Evolutionary conservation across 1,284 basidiomycete genomes (phyloP).

Genomic region (Phenoliferia sp.): DNA sequence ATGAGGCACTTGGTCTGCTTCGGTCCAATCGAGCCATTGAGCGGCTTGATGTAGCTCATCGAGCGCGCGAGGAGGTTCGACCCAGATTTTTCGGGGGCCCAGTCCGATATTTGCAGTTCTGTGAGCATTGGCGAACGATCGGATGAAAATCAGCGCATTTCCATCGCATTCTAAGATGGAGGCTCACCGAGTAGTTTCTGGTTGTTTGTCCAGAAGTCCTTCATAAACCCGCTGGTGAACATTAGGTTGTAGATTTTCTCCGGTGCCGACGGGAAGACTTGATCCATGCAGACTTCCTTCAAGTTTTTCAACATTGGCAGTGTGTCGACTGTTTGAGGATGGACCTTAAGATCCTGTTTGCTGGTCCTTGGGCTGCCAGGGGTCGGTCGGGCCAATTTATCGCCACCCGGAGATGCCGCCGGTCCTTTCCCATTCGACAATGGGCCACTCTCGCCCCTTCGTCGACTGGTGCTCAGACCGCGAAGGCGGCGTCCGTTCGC

Average conservation of each 20-base stretch:
- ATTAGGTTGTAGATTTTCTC: conserved; percentile 95
- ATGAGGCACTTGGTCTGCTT: conserved; percentile 94
- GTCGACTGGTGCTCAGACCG: neutral
- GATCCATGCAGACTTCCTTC: conserved; percentile 30
- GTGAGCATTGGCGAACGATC: conserved; percentile 2
- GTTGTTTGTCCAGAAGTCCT: conserved; percentile 80
- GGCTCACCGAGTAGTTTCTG: conserved; percentile 77
- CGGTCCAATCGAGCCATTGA: conserved; percentile 82
- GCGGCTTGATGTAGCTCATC: conserved; percentile 93
- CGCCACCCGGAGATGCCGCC: neutral
- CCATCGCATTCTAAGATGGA: neutral
- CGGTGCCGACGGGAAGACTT: conserved; percentile 71
- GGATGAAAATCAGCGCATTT: neutral
- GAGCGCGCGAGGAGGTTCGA: conserved; percentile 71
- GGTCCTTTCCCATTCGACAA: neutral
- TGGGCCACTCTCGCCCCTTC: neutral
- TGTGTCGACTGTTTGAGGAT: conserved; percentile 22
- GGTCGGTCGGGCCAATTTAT: neutral
- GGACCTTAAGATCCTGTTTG: conserved; percentile 3
- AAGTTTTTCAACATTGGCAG: conserved; percentile 30
- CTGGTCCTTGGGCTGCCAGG: conserved; percentile 4
- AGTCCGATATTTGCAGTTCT: conserved; percentile 92
- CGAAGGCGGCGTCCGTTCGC: conserved; percentile 4
- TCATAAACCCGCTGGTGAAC: conserved; percentile 93
- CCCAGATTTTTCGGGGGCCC: conserved; percentile 63